phyloP scores from a whole-genome alignment of 371 early-diverging fungal genomes.

The Cokeromyces recurvatus region DNA sequence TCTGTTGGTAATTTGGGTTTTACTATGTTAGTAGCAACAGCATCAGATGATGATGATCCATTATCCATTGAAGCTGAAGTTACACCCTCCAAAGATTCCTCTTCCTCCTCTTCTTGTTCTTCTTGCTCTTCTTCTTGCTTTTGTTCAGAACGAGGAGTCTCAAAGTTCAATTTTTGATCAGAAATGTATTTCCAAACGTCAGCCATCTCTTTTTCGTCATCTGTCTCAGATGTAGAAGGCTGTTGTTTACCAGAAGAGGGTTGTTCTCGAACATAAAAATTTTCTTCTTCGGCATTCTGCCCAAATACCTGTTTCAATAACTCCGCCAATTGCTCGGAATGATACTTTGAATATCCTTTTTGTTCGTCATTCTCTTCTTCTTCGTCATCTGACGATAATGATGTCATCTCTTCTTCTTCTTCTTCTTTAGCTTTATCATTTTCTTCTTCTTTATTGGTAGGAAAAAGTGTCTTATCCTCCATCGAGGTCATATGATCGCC shows the following conservation, averaged over 20 bases:
- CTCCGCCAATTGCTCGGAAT: conserved; percentile 10
- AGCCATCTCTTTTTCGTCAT: conserved; percentile 5
- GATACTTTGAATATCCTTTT: conserved; percentile 10
- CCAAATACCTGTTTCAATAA: conserved; percentile 12
- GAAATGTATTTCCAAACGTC: conserved; percentile 14
- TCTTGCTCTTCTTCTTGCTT: not conserved
- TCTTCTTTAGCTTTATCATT: no score
- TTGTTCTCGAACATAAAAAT: no score
- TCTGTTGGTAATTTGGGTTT: not conserved
- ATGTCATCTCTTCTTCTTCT: not conserved
- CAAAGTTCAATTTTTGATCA: conserved; percentile 5
- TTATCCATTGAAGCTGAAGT: no score
- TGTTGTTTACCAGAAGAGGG: not conserved
- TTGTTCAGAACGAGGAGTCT: conserved; percentile 8
- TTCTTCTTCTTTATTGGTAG: not conserved
- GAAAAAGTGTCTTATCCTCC: no score
- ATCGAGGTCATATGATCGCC: no score
- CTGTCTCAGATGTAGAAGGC: not conserved
- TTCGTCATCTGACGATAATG: no score
- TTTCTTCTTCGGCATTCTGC: conserved; percentile 1
- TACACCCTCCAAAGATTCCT: not conserved
- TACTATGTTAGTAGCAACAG: not conserved
- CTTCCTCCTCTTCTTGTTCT: not conserved
- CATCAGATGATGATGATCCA: not conserved
- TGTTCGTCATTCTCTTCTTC: not conserved